These are phyloP conservation scores for Cucumis cinereus DNA, from an alignment of 306 rosid species.

Conservation along the genomic window DNA sequence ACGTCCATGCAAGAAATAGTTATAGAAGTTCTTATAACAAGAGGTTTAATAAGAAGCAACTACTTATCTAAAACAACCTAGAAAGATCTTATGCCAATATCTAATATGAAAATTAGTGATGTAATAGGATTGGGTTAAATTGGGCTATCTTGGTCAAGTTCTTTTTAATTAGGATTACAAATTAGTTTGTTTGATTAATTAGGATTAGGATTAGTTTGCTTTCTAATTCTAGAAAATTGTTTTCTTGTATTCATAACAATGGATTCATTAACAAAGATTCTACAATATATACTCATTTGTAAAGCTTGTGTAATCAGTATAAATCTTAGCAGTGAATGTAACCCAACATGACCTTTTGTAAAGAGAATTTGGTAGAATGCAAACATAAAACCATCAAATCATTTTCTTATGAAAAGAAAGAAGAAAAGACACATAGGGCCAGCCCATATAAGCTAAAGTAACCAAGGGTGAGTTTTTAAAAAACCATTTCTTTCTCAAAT, in stretches of 20 bases:
- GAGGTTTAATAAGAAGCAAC: neutral
- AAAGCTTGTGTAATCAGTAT: neutral
- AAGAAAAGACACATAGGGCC: neutral
- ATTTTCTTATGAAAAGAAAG: neutral
- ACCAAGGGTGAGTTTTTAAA: no score
- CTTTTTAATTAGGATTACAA: no score
- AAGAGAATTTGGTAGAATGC: neutral
- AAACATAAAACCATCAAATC: neutral
- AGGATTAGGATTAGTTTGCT: no score
- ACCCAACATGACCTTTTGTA: neutral
- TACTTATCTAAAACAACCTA: neutral
- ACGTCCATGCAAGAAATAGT: neutral
- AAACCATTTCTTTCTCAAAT: no score
- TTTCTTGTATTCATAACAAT: no score
- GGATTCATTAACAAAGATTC: no score
- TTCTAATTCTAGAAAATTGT: no score
- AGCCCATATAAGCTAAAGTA: neutral
- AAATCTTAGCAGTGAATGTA: neutral
- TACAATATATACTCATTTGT: neutral
- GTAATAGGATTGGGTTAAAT: no score
- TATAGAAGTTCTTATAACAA: neutral
- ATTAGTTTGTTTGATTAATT: no score
- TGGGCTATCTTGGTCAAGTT: no score
- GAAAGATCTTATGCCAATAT: neutral
- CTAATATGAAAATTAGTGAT: neutral